These are phyloP conservation scores for Jatropha podagrica DNA, from an alignment of 441 rosid species.

Conservation along the genomic window DNA sequence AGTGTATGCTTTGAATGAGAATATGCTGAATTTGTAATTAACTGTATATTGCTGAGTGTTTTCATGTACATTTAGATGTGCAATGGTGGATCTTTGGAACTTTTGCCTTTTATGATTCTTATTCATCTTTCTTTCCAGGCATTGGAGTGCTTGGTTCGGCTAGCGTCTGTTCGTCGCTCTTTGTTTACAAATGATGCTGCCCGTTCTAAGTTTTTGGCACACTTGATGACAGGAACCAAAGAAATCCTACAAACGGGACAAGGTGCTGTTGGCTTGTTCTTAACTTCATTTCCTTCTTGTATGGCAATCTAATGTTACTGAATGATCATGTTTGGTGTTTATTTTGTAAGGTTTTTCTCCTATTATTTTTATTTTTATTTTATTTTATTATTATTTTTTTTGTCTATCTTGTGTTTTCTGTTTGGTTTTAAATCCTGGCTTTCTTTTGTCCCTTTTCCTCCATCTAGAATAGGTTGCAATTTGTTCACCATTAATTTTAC, in stretches of 20 bases:
- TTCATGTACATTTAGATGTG: neutral
- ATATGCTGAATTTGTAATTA: neutral
- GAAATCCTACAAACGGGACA: conserved; percentile 94
- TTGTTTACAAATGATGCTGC: conserved; percentile 82
- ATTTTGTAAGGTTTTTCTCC: neutral
- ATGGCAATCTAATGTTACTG: neutral
- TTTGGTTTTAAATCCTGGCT: too few relatives aligned
- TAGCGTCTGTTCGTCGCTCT: conserved; percentile 95
- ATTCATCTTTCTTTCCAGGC: conserved; percentile 52
- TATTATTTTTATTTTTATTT: too few relatives aligned
- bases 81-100: neutral
- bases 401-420: too few relatives aligned
- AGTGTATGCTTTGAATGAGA: conserved; percentile 6
- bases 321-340: neutral
- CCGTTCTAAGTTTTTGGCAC: conserved; percentile 89
- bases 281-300: conserved; percentile 3
- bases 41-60: neutral
- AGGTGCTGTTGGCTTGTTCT: conserved; percentile 42
- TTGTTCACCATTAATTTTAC: too few relatives aligned
- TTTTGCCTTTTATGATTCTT: neutral
- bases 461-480: too few relatives aligned
- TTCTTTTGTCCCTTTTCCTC: too few relatives aligned
- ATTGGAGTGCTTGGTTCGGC: conserved; percentile 95
- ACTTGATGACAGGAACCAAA: conserved; percentile 92
- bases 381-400: too few relatives aligned